Conservation (phyloP, 164 flowering plant species). For the Nymphaea colorata region DNA sequence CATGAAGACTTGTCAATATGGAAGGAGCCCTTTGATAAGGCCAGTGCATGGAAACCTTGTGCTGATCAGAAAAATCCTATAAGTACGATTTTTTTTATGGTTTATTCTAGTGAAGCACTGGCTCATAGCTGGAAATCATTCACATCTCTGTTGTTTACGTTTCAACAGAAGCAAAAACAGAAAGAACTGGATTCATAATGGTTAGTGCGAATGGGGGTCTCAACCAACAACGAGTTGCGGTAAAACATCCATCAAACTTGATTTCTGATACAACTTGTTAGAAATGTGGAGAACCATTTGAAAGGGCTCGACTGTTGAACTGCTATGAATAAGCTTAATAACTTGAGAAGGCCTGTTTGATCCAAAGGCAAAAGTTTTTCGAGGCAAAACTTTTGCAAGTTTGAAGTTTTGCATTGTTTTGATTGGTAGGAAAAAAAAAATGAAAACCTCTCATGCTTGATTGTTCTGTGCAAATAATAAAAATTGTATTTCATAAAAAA, state of each 20-base stretch:
- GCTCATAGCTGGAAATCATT: neutral
- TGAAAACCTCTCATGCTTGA: no score
- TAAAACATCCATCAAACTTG: conserved; percentile 20
- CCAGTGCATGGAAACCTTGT: conserved; percentile 78
- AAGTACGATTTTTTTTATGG: conserved; percentile 1
- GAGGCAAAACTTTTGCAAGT: no score
- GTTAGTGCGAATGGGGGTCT: conserved; percentile 99
- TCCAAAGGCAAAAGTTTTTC: no score
- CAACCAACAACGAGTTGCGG: conserved; percentile 98
- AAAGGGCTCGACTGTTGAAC: no score
- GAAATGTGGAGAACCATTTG: no score
- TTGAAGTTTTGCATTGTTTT: no score
- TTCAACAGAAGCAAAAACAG: conserved; percentile 26
- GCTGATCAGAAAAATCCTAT: conserved; percentile 25
- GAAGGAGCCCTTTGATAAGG: conserved; percentile 48
- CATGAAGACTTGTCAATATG: conserved; percentile 33
- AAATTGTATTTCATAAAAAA: no score
- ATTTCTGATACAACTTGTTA: no score
- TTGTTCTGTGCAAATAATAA: no score
- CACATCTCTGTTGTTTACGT: neutral
- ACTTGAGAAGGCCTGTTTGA: no score
- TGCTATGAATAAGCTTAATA: no score
- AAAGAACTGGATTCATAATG: conserved; percentile 57
- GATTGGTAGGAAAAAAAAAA: no score
- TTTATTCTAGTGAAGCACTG: neutral